These are phyloP conservation scores for Chamaenerion angustifolium DNA, from an alignment of 345 rosid genomes.

Conservation along the genomic window DNA sequence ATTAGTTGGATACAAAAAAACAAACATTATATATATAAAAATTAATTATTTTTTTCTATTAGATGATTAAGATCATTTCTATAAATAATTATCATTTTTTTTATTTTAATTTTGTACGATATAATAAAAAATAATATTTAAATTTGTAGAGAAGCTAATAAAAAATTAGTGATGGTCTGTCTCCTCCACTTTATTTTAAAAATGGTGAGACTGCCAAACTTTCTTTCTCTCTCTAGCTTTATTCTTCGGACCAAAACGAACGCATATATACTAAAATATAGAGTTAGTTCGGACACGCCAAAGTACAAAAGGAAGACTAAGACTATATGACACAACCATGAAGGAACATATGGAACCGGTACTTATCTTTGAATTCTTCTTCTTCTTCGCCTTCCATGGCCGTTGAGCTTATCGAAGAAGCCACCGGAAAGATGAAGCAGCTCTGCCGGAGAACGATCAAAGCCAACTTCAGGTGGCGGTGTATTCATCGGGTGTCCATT, in stretches of 20 bases:
- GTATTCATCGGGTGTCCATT: conserved; percentile 39
- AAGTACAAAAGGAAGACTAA: neutral
- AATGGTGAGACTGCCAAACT: too few species aligned
- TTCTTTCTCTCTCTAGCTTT: neutral
- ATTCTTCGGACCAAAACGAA: neutral
- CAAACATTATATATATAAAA: too few species aligned
- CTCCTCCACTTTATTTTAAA: too few species aligned
- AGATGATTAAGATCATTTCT: too few species aligned
- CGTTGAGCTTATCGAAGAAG: conserved; percentile 11
- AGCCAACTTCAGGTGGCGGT: conserved; percentile 41
- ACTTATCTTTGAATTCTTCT: neutral
- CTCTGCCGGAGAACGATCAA: conserved; percentile 37
- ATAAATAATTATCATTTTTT: too few species aligned
- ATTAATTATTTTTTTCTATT: too few species aligned
- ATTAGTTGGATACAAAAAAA: too few species aligned
- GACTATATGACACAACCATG: conserved; percentile 3
- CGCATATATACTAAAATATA: conserved; percentile 3
- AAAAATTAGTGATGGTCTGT: too few species aligned
- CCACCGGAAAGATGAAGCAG: conserved; percentile 41
- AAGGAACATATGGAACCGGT: conserved; percentile 5
- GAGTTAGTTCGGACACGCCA: neutral
- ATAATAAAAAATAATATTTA: too few species aligned
- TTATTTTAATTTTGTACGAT: too few species aligned
- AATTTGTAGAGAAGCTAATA: too few species aligned
- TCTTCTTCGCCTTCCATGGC: conserved; percentile 23